These are phyloP conservation scores for Ophiosphaerella herpotricha DNA, from an alignment of 2,329 filamentous ascomycete species.

Conservation along the genomic window DNA sequence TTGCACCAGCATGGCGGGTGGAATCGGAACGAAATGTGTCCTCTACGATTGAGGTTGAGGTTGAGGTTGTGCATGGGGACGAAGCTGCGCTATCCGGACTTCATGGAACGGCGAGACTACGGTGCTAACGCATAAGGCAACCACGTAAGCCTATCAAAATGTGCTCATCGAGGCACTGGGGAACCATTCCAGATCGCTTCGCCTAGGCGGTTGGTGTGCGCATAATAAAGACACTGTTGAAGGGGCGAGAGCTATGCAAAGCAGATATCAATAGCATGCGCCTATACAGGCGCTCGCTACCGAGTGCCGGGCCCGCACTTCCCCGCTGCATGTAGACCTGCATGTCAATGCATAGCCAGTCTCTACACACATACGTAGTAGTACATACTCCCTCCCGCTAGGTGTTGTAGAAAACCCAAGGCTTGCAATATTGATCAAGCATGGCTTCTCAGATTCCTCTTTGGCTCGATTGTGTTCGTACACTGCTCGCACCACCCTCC, in stretches of 20 bases:
- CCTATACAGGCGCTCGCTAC: constrained; percentile 4
- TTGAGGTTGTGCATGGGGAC: constrained; percentile 14
- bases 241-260: background rate
- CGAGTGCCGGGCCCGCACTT: no score
- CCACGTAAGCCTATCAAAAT: constrained; percentile 15
- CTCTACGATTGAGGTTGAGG: background rate
- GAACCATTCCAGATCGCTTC: background rate
- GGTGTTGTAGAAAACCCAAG: constrained; percentile 9
- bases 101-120: background rate
- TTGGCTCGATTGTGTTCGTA: constrained; percentile 47
- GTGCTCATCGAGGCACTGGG: constrained; percentile 11
- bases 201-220: background rate
- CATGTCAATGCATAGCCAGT: background rate
- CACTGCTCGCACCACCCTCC: constrained; percentile 40
- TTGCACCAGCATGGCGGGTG: background rate
- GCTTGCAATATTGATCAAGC: background rate
- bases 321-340: no score
- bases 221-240: background rate
- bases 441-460: constrained; percentile 32
- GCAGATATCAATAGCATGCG: constrained; percentile 13
- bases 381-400: constrained; percentile 3
- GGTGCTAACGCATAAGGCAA: background rate
- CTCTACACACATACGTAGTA: background rate
- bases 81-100: constrained; percentile 13
- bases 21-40: background rate